Evolutionary conservation across 208 protist genomes (phyloP), one percentile per base, ranked within the genome.

Genomic region (Sergeia podlipaevii): DNA sequence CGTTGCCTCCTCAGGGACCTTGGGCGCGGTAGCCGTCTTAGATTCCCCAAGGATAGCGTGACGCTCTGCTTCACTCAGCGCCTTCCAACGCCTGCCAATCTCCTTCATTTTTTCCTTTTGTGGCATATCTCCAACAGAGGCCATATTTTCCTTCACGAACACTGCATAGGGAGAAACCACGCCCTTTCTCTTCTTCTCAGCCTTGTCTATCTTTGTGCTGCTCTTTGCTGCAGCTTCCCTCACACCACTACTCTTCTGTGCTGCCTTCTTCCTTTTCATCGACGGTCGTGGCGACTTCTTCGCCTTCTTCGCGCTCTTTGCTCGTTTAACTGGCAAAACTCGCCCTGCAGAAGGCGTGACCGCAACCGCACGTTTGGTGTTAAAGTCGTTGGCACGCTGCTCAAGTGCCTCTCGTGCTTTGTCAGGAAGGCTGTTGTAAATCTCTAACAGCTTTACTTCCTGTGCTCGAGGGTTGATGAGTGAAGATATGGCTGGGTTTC

Each of bases 101-200:
- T 65, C 70, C 8, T 64, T 74, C 71, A 91, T 81, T 2, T 77
- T 61, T 30, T 91, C 74, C 44, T 54, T 67, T 10, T 60, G 48
- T 3, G 72, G 62, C 32, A 87, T 8, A 48, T 84, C 32, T 21
- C 58, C 66, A 11, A 91, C 18, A 0, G 47, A 49, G 3, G 74
- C 51, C 79, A 91, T 91, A 18, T 91, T 70, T 54, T 78, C 67
- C 63, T 79, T 74, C n/a, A 91, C 79, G 57, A 88, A 91, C 1
- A 70, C 44, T 1, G 61, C 38, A 49, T 84, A 91, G 1, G 65
- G 62, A 1, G 84, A 84, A 15, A 30, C 36, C 1, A 17, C 18
- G 18, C 20, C 23, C 21, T n/a, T 46, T 55, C 26, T 18, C 13
- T 20, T 17, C 32, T 57, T 55, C 7, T 55, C 44, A 3, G 21